Conservation (phyloP, 768 basidiomycete species). For the Gymnopilus dilepis region DNA sequence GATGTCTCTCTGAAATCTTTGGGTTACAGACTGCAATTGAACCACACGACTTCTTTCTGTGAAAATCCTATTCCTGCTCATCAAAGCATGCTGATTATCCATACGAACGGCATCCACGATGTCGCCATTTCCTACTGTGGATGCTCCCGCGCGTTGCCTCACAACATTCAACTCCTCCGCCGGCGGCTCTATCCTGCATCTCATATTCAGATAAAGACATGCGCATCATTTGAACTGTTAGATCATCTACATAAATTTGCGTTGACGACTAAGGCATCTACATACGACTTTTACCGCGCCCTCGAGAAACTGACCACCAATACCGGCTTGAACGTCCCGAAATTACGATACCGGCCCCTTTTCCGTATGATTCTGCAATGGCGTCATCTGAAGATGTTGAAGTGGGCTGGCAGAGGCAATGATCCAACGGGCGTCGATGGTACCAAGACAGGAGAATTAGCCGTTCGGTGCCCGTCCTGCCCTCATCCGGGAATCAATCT, state of each 20-base stretch:
- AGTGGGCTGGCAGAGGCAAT: not conserved
- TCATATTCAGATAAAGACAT: constrained; percentile 19
- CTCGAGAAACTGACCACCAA: constrained; percentile 7
- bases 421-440: not conserved
- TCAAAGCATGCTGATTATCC: constrained; percentile 23
- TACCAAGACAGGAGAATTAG: not conserved
- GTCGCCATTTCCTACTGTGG: constrained; percentile 30
- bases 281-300: not conserved
- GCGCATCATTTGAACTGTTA: constrained; percentile 21
- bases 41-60: not conserved
- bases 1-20: not conserved
- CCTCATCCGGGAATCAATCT: constrained; percentile 5
- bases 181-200: constrained; percentile 25
- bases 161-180: constrained; percentile 4
- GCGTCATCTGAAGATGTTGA: constrained; percentile 8
- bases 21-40: constrained; percentile 7
- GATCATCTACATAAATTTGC: constrained; percentile 20
- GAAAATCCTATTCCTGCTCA: not conserved
- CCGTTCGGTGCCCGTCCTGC: not conserved
- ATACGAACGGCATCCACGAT: constrained; percentile 30
- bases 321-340: constrained; percentile 4
- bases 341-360: not conserved
- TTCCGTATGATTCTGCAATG: not conserved
- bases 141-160: constrained; percentile 18
- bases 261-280: constrained; percentile 27